Evolutionary conservation across 805 yeast genomes (phyloP), one percentile per base, ranked within the genome.

Genomic region (Wickerhamomyces strasburgensis): DNA sequence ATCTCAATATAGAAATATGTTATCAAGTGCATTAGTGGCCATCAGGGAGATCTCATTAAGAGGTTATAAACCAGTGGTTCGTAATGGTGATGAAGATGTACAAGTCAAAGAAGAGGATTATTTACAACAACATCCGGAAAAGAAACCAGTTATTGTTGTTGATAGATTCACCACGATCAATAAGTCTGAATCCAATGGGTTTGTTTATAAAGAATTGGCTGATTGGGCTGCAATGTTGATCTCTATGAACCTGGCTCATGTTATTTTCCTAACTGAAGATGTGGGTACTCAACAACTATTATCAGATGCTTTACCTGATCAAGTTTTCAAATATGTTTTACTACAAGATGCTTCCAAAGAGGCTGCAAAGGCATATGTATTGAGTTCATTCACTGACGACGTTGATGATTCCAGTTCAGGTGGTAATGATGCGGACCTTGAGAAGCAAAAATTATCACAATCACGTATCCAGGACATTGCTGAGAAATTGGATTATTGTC

Each of bases 211-310:
- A 43, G 80, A 78, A 47, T 51, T 93, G 10, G 84, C 96, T 0
- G 95, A 84, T 31, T 93, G 97, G 97, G 85, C 95, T 0, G 79
- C 93, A 0, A 69, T 72, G 50, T 63, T 93, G 43, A 75, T 88
- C 25, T 78, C 78, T 38, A 71, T 80, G 65, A 86, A 88, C 54
- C 56, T 80, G 34, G 98, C 98, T 0, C 96, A 88, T 62, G 98
- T 93, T 6, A 74, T 93, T 2, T 80, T 85, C 53, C 70, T 90
- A 31, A 86, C 97, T 0, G 85, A 84, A 49, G 96, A 90, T 48
- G 78, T 85, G 21, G 85, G 95, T 3, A 76, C 84, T 31, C 66
- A 80, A 32, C 84, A 78, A 56, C 63, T 74, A 9, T 67, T 93
- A 41, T 65, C 82, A 0, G 77, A 75, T 6, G 75, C 94, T 0